Evolutionary conservation across 2,329 filamentous ascomycete genomes (phyloP), one percentile per base, ranked within the genome.

Genomic region (Cladosporium austrohemisphaericum): DNA sequence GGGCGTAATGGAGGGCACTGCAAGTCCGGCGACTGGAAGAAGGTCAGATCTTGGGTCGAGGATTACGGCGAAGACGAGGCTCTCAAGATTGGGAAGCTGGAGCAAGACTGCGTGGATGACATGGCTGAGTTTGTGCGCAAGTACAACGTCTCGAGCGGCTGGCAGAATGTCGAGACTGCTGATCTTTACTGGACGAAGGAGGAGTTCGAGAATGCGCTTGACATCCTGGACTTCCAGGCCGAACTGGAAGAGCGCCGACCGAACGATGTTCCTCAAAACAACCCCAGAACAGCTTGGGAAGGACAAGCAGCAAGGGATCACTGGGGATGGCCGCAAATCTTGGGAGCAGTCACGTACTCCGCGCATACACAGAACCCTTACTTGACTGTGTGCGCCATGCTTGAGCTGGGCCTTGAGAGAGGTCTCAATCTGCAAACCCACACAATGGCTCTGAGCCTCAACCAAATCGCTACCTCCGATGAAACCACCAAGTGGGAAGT

Each of bases 181-280:
- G 80, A 84, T 60, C 66, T 83, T 2, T 67, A 83, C 25, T 83
- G 81, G 58, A 76, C 81, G 51, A 51, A 66, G 14, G 60, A 51
- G 7, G 65, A 73, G 41, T 76, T 73, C 66, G 59, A 62, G 7
- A 13, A 47, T 5, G 44, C 16, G 3, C 11, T 25, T 10, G 32
- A 19, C 4, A 31, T 31, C 6, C 1, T 47, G 18, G 33, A 47
- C 3, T 47, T n/a, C 9, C 44, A 47, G 13, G 11, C 10, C 6
- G 44, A 38, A 25, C 44, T 47, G 11, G 33, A 23, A 10, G 25
- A 18, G 13, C 44, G 44, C 19, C 16, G 44, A 18, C 44, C 44
- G 4, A 23, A 47, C 8, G 44, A 47, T 10, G 33, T 62, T 78
- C n/a, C 58, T 78, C 33, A 49, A n/a, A 41, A 36, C 46, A 49